Evolutionary conservation across 208 protist genomes (phyloP), one percentile per base, ranked within the genome.

Genomic region (Acanthamoeba culbertsoni): DNA sequence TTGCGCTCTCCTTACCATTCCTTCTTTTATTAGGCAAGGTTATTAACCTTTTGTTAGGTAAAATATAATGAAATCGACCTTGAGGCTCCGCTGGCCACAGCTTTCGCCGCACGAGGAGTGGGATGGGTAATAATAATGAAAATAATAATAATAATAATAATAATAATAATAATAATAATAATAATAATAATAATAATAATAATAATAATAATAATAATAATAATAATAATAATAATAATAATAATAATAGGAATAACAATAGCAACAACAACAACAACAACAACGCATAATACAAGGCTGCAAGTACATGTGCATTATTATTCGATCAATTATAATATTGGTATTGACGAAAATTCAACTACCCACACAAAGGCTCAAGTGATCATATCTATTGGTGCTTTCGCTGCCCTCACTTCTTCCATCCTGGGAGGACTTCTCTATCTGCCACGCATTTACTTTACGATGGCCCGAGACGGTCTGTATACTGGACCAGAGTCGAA

Each of bases 391-490:
- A 88, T 96, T 62, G 95, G 94, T 6, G 94, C 95, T 12, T 93
- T 96, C 53, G 89, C 91, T 6, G 94, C 91, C 31, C 89, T 97
- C 7, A 95, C 93, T 18, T 95, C 95, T 2, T 94, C 95, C 31
- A 95, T 94, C 53, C 93, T 97, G 63, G 92, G 94, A 28, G 92
- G 90, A 14, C 75, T 95, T 33, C 90, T 95, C 65, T 88, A 84
- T 37, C 95, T 95, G 93, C 95, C 95, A 37, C 94, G 95, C 35
- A 93, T 96, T 28, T 79, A 92, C 2, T 91, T 95, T 79, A 93
- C 91, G 3, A 62, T 95, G 40, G 92, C 95, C 48, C 55, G 93
- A 53, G 95, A 96, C 63, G 95, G 95, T 57, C 37, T 95, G 26
- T 43, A 33, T 26, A 16, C n/a, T 7, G 51, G n/a, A 59, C 18